Percentiles rank a stretch among this genome's conserved stretches.
Conservation (phyloP, 1,284 basidiomycete species). For the Agaricales sp. region DNA sequence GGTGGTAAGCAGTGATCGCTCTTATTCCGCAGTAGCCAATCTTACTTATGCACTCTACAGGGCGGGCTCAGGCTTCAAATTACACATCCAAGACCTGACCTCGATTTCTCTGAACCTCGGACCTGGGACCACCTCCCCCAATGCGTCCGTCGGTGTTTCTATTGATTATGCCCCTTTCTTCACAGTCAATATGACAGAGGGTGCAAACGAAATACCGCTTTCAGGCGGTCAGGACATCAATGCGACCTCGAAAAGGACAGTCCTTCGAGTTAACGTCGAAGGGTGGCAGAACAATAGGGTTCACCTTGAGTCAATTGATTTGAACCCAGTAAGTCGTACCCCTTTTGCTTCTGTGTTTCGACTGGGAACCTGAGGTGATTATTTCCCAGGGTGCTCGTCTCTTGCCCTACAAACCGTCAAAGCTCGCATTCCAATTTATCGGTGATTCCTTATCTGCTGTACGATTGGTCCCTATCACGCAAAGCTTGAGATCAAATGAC, state of each 20-base stretch:
- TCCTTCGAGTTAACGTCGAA: conserved; percentile 40
- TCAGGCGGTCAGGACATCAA: conserved; percentile 2
- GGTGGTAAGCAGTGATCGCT: conserved; percentile 21
- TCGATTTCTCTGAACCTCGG: conserved; percentile 39
- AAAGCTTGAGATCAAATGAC: conserved; percentile 2
- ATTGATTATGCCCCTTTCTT: conserved; percentile 35
- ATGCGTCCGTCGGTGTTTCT: conserved; percentile 35
- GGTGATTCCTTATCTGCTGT: conserved; percentile 50
- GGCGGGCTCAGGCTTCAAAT: conserved; percentile 46
- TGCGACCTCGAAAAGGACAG: conserved; percentile 12
- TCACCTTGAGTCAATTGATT: conserved; percentile 33
- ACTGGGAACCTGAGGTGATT: no score
- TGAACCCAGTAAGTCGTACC: conserved; percentile 31
- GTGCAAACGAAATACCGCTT: conserved; percentile 34
- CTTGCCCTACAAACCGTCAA: conserved; percentile 34
- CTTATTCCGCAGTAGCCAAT: not conserved
- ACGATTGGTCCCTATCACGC: conserved; percentile 9
- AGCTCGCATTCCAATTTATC: conserved; percentile 43
- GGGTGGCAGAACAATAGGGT: conserved; percentile 52
- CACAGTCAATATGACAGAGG: conserved; percentile 37
- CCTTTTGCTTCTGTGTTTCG: not conserved
- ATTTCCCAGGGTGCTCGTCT: conserved; percentile 30
- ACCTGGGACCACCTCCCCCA: conserved; percentile 35
- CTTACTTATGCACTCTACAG: conserved; percentile 19
- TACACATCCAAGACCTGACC: conserved; percentile 32